A percentile compares a stretch with the other conserved stretches of the same genome.
These are phyloP conservation scores for Lipomyces sp. DNA, from an alignment of 805 yeast genomes.

Conservation along the genomic window DNA sequence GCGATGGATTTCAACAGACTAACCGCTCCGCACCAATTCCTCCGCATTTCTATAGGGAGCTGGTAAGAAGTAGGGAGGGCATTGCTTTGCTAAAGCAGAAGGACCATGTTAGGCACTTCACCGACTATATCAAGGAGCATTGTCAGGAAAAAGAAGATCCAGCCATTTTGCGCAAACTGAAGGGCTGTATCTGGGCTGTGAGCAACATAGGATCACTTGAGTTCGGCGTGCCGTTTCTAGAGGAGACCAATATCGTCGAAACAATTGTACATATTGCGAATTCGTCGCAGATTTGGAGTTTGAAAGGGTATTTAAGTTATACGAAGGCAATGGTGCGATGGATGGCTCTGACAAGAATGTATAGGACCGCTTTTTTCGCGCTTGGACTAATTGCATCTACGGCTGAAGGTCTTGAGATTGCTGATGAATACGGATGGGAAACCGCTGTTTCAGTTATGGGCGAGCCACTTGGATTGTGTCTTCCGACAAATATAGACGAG, in stretches of 20 bases:
- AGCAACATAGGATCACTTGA: constrained; percentile 80
- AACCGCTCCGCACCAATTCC: constrained; percentile 47
- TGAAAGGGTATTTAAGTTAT: constrained; percentile 55
- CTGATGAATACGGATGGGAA: constrained; percentile 82
- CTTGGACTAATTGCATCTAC: constrained; percentile 77
- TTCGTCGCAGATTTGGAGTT: constrained; percentile 57
- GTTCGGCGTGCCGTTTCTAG: constrained; percentile 66
- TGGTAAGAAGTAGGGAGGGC: constrained; percentile 83
- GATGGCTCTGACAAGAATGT: background rate
- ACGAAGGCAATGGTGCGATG: background rate
- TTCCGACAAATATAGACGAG: constrained; percentile 24
- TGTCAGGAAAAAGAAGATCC: constrained; percentile 43
- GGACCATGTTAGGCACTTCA: constrained; percentile 48
- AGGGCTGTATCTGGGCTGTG: constrained; percentile 83
- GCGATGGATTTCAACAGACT: background rate
- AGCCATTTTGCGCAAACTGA: constrained; percentile 54
- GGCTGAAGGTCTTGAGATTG: constrained; percentile 77
- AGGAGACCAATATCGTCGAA: constrained; percentile 55
- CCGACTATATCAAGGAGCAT: constrained; percentile 40
- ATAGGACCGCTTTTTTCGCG: constrained; percentile 66
- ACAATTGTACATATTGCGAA: constrained; percentile 59
- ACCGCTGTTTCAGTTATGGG: constrained; percentile 53
- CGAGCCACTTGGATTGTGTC: constrained; percentile 44
- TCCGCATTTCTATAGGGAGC: constrained; percentile 75
- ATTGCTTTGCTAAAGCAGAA: constrained; percentile 60